Conservation (phyloP, 2,329 filamentous ascomycete species). For the Alternaria sp. region DNA sequence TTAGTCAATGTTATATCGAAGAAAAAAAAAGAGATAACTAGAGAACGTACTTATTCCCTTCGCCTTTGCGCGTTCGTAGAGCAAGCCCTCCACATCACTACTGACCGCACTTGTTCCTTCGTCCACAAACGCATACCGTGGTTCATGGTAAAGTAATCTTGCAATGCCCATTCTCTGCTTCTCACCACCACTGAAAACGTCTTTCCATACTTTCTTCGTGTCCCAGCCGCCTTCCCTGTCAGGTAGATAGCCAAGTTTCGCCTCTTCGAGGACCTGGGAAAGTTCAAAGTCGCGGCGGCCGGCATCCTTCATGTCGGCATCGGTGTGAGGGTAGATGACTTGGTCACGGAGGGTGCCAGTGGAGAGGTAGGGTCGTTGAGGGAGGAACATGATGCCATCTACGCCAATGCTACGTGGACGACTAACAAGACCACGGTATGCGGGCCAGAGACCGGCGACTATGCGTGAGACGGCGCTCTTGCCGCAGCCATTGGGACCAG, state of each 20-base stretch:
- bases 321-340: conserved; percentile 96
- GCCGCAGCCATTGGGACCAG: conserved; percentile 92
- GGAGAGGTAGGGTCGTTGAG: conserved; percentile 90
- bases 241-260: conserved; percentile 86
- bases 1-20: not conserved
- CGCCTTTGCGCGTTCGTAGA: conserved; percentile 94
- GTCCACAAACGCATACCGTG: conserved; percentile 91
- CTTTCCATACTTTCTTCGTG: conserved; percentile 97
- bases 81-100: conserved; percentile 89
- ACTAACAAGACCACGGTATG: conserved; percentile 91
- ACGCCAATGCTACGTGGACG: conserved; percentile 80
- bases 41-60: conserved; percentile 83
- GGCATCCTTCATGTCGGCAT: conserved; percentile 89
- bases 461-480: conserved; percentile 90
- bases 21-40: not conserved
- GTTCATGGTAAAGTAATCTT: conserved; percentile 91
- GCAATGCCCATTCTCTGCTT: conserved; percentile 96
- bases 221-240: conserved; percentile 96
- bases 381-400: conserved; percentile 98
- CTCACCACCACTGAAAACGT: conserved; percentile 95
- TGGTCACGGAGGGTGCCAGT: conserved; percentile 94
- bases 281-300: conserved; percentile 82
- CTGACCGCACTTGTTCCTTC: conserved; percentile 95
- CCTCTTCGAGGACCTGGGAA: conserved; percentile 79
- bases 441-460: conserved; percentile 92